These are phyloP conservation scores for Pichia nakasei DNA, from an alignment of 805 yeast species.

Conservation along the genomic window DNA sequence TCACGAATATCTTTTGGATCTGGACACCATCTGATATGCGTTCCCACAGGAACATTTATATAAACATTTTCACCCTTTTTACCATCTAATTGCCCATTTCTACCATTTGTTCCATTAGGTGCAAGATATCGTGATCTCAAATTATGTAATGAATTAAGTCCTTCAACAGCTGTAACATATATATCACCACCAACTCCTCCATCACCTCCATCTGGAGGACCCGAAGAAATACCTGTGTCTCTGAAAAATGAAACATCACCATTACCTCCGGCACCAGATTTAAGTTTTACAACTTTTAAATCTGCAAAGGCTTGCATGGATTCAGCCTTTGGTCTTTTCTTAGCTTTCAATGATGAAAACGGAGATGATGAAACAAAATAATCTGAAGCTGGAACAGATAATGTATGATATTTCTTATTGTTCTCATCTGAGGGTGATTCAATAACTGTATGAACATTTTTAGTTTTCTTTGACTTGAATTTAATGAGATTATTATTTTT, in stretches of 20 bases:
- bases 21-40: slow-evolving; percentile 78
- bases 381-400: slow-evolving; percentile 24
- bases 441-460: slow-evolving; percentile 11
- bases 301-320: slow-evolving; percentile 45
- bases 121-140: slow-evolving; percentile 64
- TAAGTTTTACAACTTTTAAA: slow-evolving; percentile 53
- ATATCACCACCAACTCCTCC: slow-evolving; percentile 92
- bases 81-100: slow-evolving; percentile 78
- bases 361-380: slow-evolving; percentile 31
- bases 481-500: slow-evolving; percentile 10
- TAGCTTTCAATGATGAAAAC: slow-evolving; percentile 27
- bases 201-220: slow-evolving; percentile 99
- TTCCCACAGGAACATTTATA: slow-evolving; percentile 87
- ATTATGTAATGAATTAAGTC: slow-evolving; percentile 62
- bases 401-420: slow-evolving; percentile 17
- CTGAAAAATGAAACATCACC: slow-evolving; percentile 82
- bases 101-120: slow-evolving; percentile 62
- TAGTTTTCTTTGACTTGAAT: slow-evolving; percentile 11
- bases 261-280: slow-evolving; percentile 82
- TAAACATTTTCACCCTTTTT: slow-evolving; percentile 69
- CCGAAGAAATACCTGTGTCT: slow-evolving; percentile 75
- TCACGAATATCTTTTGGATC: slow-evolving; percentile 43
- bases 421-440: slow-evolving; percentile 7
- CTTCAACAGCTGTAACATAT: slow-evolving; percentile 72
- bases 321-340: slow-evolving; percentile 37